These are phyloP conservation scores for Grammothele lineata DNA, from an alignment of 768 basidiomycete species.

Conservation along the genomic window DNA sequence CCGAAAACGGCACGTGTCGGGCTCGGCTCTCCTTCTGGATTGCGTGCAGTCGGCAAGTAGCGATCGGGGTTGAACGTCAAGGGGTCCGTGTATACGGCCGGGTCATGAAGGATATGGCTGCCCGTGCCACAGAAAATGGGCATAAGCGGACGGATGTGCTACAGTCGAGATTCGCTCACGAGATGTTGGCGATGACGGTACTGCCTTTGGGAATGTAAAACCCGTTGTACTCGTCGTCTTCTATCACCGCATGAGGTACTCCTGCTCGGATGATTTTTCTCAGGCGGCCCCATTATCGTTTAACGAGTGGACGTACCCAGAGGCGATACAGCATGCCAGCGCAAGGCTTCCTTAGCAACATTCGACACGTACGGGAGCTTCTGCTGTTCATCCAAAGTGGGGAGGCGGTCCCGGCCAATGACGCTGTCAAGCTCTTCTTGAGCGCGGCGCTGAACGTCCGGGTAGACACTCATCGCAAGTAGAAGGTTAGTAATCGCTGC, in stretches of 20 bases:
- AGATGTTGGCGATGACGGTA: conserved; percentile 16
- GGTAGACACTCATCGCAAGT: conserved; percentile 11
- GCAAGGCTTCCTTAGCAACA: not conserved
- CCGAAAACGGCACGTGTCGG: not conserved
- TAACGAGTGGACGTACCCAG: conserved; percentile 16
- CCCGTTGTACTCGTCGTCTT: conserved; percentile 23
- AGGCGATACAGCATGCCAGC: conserved; percentile 10
- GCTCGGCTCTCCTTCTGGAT: no score
- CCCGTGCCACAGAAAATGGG: no score
- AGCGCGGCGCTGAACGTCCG: conserved; percentile 11
- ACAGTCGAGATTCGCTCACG: no score
- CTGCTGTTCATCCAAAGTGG: conserved; percentile 5
- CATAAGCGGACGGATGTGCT: no score
- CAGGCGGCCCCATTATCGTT: no score
- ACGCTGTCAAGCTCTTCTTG: conserved; percentile 14
- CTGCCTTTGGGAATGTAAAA: conserved; percentile 30
- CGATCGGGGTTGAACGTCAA: conserved; percentile 1
- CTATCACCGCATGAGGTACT: conserved; percentile 18
- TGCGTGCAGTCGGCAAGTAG: not conserved
- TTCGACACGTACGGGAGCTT: conserved; percentile 8
- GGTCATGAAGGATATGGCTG: conserved; percentile 36
- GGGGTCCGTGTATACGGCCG: conserved; percentile 26
- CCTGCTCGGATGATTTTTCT: no score
- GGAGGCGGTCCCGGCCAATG: conserved; percentile 12
- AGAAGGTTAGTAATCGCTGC: conserved; percentile 17